phyloP scores from a whole-genome alignment of 2,329 filamentous ascomycete genomes.

The Neofusicoccum kwambonambiense region DNA sequence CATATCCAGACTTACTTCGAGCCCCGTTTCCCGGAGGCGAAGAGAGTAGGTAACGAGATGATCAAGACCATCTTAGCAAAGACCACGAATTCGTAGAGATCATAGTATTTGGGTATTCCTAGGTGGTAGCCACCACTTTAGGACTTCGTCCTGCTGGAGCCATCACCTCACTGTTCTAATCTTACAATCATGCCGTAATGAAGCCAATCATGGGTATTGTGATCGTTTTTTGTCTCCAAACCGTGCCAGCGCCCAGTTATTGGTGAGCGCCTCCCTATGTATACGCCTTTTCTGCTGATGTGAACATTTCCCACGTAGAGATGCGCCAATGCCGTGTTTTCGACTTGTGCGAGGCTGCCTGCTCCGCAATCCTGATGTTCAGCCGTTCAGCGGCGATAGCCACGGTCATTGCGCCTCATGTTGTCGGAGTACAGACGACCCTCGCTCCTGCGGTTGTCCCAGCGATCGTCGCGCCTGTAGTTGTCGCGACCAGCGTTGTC shows the following conservation, averaged over 20 bases:
- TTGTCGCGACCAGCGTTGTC: neutral
- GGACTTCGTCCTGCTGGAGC: neutral
- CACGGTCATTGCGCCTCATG: constrained; percentile 14
- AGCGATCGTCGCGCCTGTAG: constrained; percentile 15
- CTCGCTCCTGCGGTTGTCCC: constrained; percentile 3
- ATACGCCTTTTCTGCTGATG: constrained; percentile 3
- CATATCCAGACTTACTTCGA: constrained; percentile 89
- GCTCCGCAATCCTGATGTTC: neutral
- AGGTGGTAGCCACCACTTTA: neutral
- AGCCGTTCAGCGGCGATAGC: constrained; percentile 10
- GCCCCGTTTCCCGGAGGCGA: constrained; percentile 83
- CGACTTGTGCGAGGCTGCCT: neutral
- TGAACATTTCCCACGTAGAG: neutral
- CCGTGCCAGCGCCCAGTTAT: neutral
- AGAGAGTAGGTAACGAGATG: constrained; percentile 90
- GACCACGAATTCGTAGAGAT: constrained; percentile 42
- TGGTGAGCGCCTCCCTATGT: neutral
- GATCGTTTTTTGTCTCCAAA: neutral
- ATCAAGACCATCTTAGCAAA: constrained; percentile 92
- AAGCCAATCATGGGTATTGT: constrained; percentile 15
- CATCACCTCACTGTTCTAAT: neutral
- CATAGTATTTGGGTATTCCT: neutral
- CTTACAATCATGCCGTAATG: neutral
- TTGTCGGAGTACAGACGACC: constrained; percentile 16
- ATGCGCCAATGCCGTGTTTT: neutral